Conservation (phyloP, 164 flowering plant genomes). For the Houttuynia cordata region DNA sequence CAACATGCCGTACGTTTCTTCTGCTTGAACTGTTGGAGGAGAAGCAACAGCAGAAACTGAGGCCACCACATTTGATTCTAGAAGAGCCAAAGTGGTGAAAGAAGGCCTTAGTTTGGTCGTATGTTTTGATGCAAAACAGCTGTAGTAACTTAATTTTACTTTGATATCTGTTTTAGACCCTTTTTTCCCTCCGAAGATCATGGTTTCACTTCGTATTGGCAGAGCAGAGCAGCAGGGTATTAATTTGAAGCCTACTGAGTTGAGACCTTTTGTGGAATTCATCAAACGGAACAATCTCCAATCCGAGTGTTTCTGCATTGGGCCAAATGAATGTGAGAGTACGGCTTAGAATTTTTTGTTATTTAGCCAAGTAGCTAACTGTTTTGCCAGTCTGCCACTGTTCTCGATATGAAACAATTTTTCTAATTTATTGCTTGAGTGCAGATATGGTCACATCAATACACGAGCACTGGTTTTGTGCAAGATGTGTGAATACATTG, state of each 20-base stretch:
- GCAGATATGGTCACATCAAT: conserved; percentile 82
- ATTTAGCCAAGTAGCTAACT: not conserved
- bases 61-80: not conserved
- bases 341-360: not conserved
- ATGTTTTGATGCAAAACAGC: not conserved
- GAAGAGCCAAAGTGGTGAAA: not conserved
- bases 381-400: no score
- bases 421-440: no score
- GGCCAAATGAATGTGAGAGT: conserved; percentile 23
- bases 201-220: conserved; percentile 5
- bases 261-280: conserved; percentile 22
- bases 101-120: not conserved
- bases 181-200: not conserved
- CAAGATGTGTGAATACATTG: conserved; percentile 70
- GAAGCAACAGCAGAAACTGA: conserved; percentile 20
- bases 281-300: conserved; percentile 22
- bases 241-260: conserved; percentile 14
- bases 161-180: not conserved
- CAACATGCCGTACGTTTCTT: conserved; percentile 12
- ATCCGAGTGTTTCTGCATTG: conserved; percentile 21
- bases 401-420: no score
- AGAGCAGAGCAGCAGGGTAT: conserved; percentile 30
- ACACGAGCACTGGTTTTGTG: conserved; percentile 79
- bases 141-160: not conserved
- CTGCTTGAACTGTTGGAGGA: conserved; percentile 14